These are phyloP conservation scores for Leccinum sublutescens DNA, from an alignment of 768 basidiomycete genomes.

Conservation along the genomic window DNA sequence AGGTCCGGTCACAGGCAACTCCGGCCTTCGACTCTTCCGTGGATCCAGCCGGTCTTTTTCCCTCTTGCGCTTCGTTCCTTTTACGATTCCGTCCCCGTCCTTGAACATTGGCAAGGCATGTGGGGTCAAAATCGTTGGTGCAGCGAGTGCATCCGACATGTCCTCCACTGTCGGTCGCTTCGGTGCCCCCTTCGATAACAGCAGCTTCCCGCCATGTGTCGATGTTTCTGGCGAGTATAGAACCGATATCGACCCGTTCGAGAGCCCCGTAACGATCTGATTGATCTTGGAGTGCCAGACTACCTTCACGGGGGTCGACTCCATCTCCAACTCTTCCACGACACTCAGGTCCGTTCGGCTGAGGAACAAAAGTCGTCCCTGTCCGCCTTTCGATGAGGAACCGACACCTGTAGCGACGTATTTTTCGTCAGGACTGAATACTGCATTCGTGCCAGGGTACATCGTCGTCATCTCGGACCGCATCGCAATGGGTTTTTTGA, in stretches of 20 bases:
- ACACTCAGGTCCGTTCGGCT: constrained; percentile 67
- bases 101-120: constrained; percentile 91
- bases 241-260: constrained; percentile 84
- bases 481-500: constrained; percentile 85
- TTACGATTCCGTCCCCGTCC: constrained; percentile 66
- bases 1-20: constrained; percentile 89
- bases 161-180: constrained; percentile 83
- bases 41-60: constrained; percentile 89
- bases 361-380: constrained; percentile 74
- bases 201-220: constrained; percentile 87
- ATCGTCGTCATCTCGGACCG: constrained; percentile 65
- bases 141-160: constrained; percentile 80
- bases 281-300: constrained; percentile 98
- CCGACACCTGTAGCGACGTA: constrained; percentile 83
- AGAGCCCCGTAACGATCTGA: constrained; percentile 85
- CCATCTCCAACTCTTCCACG: constrained; percentile 64
- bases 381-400: constrained; percentile 60
- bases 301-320: constrained; percentile 83
- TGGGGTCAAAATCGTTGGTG: constrained; percentile 88
- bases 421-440: constrained; percentile 94
- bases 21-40: constrained; percentile 88
- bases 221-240: constrained; percentile 92
- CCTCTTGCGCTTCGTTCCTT: constrained; percentile 81
- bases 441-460: constrained; percentile 91
- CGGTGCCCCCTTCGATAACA: constrained; percentile 83